Evolutionary conservation across 257 asterid genomes (phyloP).

Genomic region (Galeopsis tetrahit): DNA sequence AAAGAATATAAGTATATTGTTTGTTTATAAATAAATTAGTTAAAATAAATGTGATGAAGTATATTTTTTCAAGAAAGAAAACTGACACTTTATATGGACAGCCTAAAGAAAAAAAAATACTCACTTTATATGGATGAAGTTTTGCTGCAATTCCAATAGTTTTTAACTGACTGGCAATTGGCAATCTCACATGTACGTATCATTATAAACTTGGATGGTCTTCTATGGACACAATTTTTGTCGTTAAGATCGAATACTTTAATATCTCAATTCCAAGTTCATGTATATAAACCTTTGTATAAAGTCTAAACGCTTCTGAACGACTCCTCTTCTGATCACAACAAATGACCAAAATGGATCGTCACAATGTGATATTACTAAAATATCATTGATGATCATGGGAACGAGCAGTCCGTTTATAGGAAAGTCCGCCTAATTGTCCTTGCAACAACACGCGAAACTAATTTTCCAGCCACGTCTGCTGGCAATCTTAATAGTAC

Average conservation of each 20-base stretch:
- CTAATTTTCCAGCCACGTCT: slow-evolving; percentile 66
- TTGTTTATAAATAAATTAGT: no score
- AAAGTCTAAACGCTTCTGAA: background rate
- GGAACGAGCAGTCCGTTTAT: slow-evolving; percentile 33
- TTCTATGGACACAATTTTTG: background rate
- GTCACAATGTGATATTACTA: background rate
- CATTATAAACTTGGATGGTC: no score
- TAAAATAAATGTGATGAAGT: no score
- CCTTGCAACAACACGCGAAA: slow-evolving; percentile 80
- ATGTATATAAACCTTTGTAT: background rate
- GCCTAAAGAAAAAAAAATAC: no score
- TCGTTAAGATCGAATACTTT: background rate
- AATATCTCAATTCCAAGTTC: background rate
- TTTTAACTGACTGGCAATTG: no score
- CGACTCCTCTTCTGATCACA: background rate
- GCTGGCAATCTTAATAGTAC: slow-evolving; percentile 67
- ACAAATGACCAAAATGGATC: background rate
- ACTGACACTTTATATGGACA: no score
- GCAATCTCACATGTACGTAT: background rate
- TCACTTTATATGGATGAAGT: no score
- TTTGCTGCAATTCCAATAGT: no score
- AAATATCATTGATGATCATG: background rate
- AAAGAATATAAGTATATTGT: no score
- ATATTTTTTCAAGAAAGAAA: no score
- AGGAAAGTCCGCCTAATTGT: slow-evolving; percentile 65